These are phyloP conservation scores for Nannochloropsis gaditana DNA, from an alignment of 108 stramenopile genomes.

Conservation along the genomic window DNA sequence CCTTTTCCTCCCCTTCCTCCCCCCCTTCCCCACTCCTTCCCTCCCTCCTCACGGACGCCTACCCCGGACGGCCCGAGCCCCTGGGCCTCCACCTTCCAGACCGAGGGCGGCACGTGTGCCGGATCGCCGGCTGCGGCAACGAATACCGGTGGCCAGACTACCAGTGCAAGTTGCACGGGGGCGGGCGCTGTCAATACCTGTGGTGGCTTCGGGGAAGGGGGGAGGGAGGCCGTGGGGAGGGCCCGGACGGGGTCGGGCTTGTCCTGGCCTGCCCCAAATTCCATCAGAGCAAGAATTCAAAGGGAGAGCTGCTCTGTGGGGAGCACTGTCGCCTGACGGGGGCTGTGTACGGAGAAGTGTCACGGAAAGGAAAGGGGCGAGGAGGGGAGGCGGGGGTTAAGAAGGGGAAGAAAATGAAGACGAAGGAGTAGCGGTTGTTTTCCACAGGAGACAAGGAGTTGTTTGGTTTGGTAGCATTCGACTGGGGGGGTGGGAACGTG, in stretches of 20 bases:
- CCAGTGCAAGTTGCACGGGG: background rate
- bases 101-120: background rate
- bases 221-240: background rate
- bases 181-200: background rate
- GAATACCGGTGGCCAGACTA: constrained; percentile 17
- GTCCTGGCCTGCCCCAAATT: background rate
- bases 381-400: background rate
- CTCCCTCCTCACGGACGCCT: background rate
- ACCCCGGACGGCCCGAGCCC: background rate
- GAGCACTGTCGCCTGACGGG: constrained; percentile 4
- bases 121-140: background rate
- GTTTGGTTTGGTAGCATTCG: no score
- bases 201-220: background rate
- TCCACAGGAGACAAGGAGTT: no score
- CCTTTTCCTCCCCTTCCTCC: background rate
- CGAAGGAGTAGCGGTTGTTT: background rate
- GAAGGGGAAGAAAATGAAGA: background rate
- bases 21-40: background rate
- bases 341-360: background rate
- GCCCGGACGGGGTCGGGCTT: background rate
- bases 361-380: background rate
- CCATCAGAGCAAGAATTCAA: constrained; percentile 1
- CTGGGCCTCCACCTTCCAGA: background rate
- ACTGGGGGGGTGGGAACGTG: no score
- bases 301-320: background rate